Base-by-base conservation (phyloP, 1,139 yeast genomes). In the Sugiyamaella paludigena region DNA sequence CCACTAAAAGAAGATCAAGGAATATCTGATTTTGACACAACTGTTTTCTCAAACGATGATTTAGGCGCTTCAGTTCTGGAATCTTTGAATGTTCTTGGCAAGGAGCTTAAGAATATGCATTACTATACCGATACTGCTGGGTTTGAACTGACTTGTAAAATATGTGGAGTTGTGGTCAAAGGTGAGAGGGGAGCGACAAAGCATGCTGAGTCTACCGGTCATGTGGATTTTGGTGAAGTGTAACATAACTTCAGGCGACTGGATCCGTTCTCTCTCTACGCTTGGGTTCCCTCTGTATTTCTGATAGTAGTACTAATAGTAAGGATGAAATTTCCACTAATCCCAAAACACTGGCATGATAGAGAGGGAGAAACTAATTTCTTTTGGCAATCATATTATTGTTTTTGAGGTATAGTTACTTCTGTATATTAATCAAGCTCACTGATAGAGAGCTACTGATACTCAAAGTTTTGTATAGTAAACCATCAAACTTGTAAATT, bases 161-260 rank as follows among this genome's bases (percentile, higher is more conserved):
- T 69, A 4, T 86, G 94, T 62, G 75, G 78, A 28, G 62, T 65
- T 32, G 64, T 74, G 1, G 66, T 84, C 40, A 73, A 73, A 2
- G 92, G 94, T 2, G 91, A 85, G 62, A 76, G 72, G 55, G 85
- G 81, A 7, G 89, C 87, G 0, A 72, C 80, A 7, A 73, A 73
- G 55, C 94, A 86, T 67, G 91, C 92, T 4, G 74, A 75, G 53
- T 65, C 67, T 7, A 80, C 85, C 0, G 84, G 84, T 2, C 94
- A 86, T 63, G 68, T 65, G 30, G 75, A 75, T 46, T 85, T 84
- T 66, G 87, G 87, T 2, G 91, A 85, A 59, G 77, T 77, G 19
- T 59, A 41, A 52, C 8, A 11, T 12, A 30, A 36, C 11, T 11
- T 27, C n/a, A n/a, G n/a, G n/a, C n/a, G n/a, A n/a, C n/a, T n/a